Base-by-base conservation (phyloP, 495 filamentous ascomycete genomes). In the Pyrenopolyporus hunteri region DNA sequence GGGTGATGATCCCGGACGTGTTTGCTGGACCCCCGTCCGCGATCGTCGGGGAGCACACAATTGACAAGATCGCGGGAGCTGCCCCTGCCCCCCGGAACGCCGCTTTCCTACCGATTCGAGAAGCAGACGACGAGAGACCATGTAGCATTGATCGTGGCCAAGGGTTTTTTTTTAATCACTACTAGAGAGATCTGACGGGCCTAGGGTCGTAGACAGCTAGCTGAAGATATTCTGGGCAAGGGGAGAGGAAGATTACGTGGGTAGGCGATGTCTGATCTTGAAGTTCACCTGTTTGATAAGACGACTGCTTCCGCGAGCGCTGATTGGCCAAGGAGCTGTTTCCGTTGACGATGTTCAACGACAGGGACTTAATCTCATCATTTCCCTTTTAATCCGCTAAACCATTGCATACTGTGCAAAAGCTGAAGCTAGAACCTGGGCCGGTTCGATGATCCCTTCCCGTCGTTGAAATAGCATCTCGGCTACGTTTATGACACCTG, bases 51-150 rank as follows among this genome's bases (percentile, higher is more conserved):
- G 56, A 65, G 36, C 37, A 40, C 39, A 51, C 46, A 51, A 36
- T 40, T 46, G 50, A 65, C 62, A 50, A 65, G 62, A 65, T 65
- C 62, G 62, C 50, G 45, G 62, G 62, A 65, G 46, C 49, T 46
- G 39, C 50, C 49, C 56, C 56, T 65, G 45, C 56, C 62, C 37
- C 55, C 61, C 3, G 45, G 62, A 47, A 52, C 50, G 37, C 48
- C 45, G 45, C n/a, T 40, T 58, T 40, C 51, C 40, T 16, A 42
- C 23, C 22, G 42, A 39, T 49, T 59, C 55, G 14, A 59, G 36
- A 50, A 48, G 37, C 22, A 33, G 42, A 22, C 23, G 50, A 42
- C 10, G 29, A 55, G 26, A 39, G 33, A 63, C n/a, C 25, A 50
- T 16, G 54, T 55, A 44, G 61, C 43, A 49, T 54, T 44, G 56